These are phyloP conservation scores for Hymenoscyphus salicellus DNA, from an alignment of 2,329 filamentous ascomycete species.

Conservation along the genomic window DNA sequence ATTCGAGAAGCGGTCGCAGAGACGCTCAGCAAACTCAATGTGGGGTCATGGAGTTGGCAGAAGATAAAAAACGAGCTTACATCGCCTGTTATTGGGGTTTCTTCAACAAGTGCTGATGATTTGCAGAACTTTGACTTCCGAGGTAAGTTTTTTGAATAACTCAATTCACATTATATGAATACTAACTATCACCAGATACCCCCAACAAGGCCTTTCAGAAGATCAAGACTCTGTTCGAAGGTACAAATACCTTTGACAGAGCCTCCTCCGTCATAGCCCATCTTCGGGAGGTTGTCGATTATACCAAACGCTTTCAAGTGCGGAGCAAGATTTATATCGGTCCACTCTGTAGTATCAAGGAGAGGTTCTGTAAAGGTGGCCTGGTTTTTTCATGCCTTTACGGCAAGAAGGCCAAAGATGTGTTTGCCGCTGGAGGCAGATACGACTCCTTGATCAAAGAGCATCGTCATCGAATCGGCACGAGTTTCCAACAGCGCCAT, in stretches of 20 bases:
- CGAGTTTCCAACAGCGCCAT: slow-evolving; percentile 63
- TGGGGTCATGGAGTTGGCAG: slow-evolving; percentile 75
- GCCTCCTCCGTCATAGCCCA: slow-evolving; percentile 75
- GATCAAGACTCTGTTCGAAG: slow-evolving; percentile 59
- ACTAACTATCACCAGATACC: slow-evolving; percentile 43
- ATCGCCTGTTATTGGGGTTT: slow-evolving; percentile 75
- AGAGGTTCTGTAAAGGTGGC: slow-evolving; percentile 83
- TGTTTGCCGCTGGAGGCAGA: slow-evolving; percentile 88
- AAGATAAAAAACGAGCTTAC: slow-evolving; percentile 80
- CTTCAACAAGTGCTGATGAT: slow-evolving; percentile 87
- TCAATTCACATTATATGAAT: slow-evolving; percentile 1
- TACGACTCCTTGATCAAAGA: slow-evolving; percentile 89
- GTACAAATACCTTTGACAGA: slow-evolving; percentile 67
- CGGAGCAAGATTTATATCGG: slow-evolving; percentile 77
- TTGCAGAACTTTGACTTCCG: slow-evolving; percentile 88
- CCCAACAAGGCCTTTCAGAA: slow-evolving; percentile 56
- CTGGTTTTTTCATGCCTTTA: slow-evolving; percentile 88
- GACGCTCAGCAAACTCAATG: slow-evolving; percentile 80
- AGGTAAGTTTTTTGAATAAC: slow-evolving; percentile 47
- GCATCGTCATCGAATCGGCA: slow-evolving; percentile 67
- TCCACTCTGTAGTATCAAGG: slow-evolving; percentile 83
- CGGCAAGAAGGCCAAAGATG: slow-evolving; percentile 76
- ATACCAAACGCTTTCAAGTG: slow-evolving; percentile 72
- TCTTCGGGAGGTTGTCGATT: slow-evolving; percentile 72
- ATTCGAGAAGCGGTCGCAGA: slow-evolving; percentile 75